Base-by-base conservation (phyloP, 352 stramenopile species). In the Blastocystis sp. region DNA sequence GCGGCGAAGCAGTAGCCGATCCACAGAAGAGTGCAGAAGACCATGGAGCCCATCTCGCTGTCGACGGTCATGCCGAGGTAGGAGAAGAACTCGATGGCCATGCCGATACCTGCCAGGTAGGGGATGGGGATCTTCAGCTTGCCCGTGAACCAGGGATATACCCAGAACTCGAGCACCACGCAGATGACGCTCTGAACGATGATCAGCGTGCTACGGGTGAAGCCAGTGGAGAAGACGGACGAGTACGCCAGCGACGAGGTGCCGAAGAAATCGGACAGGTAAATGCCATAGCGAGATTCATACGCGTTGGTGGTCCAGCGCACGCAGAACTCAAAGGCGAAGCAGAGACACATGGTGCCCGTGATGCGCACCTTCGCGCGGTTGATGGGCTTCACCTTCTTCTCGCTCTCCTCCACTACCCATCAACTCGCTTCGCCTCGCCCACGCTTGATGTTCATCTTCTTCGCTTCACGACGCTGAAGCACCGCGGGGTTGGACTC, bases 401-500 rank as follows among this genome's bases (percentile, higher is more conserved):
- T 79, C 66, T 21, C 42, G 17, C 48, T 24, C 3, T 69, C 62
- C 62, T 69, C 62, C 40, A 63, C 3, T 4, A 14, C 6, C 17
- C 38, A 34, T 6, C 19, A 60, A 9, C 28, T 42, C 9, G 1
- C 34, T 11, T n/a, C 43, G 60, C 71, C n/a, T 64, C 11, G 10
- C 43, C 43, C 6, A 34, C 21, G 19, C 17, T 24, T n/a, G 57
- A 63, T n/a, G 2, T n/a, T n/a, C 57, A 24, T 63, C 57, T 63
- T 63, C 71, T 63, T 63, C 34, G 34, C 6, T 66, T 81, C 28
- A n/a, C 48, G 19, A 43, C 48, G 21, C 17, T 81, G 48, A 4
- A 87, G 38, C 2, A 87, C 42, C 42, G 21, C 24, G 24, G 62
- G 62, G 54, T 87, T 70, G 14, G 77, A 77, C 48, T 87, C 77